Conservation (phyloP, 495 filamentous ascomycete genomes). For the Xylaria longipes region DNA sequence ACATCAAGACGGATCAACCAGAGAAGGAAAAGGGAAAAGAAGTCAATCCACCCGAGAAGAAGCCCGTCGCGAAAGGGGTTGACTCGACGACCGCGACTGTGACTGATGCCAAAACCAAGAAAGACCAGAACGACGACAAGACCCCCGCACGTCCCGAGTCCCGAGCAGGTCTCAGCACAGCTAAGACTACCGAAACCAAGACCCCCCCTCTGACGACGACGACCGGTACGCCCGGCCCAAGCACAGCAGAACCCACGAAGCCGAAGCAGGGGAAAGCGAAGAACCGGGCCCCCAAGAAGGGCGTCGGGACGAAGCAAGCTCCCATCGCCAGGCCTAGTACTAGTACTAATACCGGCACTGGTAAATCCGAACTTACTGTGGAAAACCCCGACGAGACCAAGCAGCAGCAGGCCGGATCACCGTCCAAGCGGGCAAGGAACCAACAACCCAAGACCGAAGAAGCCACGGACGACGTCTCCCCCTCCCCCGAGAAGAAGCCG, state of each 20-base stretch:
- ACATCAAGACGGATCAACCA: neutral
- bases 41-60: neutral
- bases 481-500: neutral
- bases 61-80: neutral
- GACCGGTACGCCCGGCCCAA: neutral
- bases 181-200: neutral
- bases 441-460: neutral
- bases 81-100: neutral
- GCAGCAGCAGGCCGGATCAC: too few relatives aligned
- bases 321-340: neutral
- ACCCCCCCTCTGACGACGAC: neutral
- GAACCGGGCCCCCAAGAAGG: slow-evolving; percentile 14
- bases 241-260: neutral
- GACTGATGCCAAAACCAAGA: neutral
- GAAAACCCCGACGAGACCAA: too few relatives aligned
- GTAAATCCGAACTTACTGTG: neutral
- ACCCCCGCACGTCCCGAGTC: neutral
- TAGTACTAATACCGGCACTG: neutral
- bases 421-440: too few relatives aligned
- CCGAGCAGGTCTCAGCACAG: neutral
- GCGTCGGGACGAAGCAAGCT: neutral
- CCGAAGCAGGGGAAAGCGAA: slow-evolving; percentile 14
- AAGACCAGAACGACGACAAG: neutral
- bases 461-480: neutral
- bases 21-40: slow-evolving; percentile 12